These are phyloP conservation scores for Fusarium lateritium DNA, from an alignment of 2,329 filamentous ascomycete genomes.

Conservation along the genomic window DNA sequence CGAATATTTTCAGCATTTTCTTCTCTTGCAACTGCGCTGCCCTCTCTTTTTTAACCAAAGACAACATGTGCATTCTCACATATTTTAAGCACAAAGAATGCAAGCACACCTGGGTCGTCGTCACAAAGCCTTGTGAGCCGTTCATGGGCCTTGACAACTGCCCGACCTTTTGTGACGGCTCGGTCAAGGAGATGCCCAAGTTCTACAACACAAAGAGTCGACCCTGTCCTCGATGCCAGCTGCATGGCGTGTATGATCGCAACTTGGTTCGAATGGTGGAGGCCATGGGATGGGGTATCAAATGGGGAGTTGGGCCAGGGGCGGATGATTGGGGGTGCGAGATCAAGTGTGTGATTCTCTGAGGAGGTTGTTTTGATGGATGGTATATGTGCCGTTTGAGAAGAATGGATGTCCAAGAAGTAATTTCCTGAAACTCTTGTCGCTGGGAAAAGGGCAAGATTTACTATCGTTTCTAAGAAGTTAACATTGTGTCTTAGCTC, in stretches of 20 bases:
- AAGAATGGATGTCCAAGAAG: neutral
- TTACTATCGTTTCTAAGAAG: neutral
- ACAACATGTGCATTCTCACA: slow-evolving; percentile 63
- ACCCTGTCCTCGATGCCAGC: slow-evolving; percentile 60
- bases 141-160: slow-evolving; percentile 67
- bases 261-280: slow-evolving; percentile 64
- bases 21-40: neutral
- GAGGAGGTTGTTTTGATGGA: slow-evolving; percentile 25
- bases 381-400: neutral
- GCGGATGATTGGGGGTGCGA: slow-evolving; percentile 57
- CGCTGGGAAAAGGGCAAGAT: neutral
- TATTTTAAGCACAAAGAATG: slow-evolving; percentile 65
- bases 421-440: neutral
- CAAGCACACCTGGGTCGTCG: slow-evolving; percentile 67
- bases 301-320: slow-evolving; percentile 63
- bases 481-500: neutral
- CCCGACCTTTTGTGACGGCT: slow-evolving; percentile 58
- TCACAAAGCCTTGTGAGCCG: slow-evolving; percentile 63
- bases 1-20: neutral
- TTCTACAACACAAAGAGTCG: slow-evolving; percentile 56
- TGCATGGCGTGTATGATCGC: slow-evolving; percentile 61
- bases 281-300: slow-evolving; percentile 60
- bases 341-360: slow-evolving; percentile 54
- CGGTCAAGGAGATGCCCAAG: slow-evolving; percentile 55
- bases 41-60: neutral